Base-by-base conservation (phyloP, 2,329 filamentous ascomycete species). In the Teratosphaeria zuluensis region DNA sequence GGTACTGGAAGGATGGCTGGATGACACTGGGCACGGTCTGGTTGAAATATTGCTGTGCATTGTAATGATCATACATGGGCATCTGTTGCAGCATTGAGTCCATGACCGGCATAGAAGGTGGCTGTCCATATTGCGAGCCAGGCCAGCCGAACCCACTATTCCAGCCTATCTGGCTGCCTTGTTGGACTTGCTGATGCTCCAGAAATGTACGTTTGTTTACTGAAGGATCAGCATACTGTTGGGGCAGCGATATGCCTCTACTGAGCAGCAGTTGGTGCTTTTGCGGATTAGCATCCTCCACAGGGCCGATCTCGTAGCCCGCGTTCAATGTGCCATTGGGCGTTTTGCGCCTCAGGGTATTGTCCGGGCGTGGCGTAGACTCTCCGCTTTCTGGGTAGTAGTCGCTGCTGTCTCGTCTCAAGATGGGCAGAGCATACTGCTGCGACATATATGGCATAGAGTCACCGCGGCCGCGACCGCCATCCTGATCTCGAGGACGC, bases 271-370 rank as follows among this genome's bases (percentile, higher is more conserved):
- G 79, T 70, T 96, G 84, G 70, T 96, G 91, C 74, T 96, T 96
- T 1, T 86, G 85, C 33, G 65, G 67, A 32, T 66, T 64, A 19
- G 60, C 33, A 21, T 66, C 64, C 42, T 69, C 67, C 11, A 63
- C 64, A 4, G 89, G 89, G 33, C 89, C 90, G 16, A 35, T 46
- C 79, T 97, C 92, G 69, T 96, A 96, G 11, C 90, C 91, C 57
- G 89, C 90, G 64, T 92, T 87, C 61, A 97, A 82, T 42, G 91
- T 96, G n/a, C 92, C 94, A 69, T 87, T 92, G 4, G 92, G 94
- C 8, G 92, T 97, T 74, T 97, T 97, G 64, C 92, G 84, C 64
- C 92, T 85, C 58, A 96, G 79, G 66, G 90, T 88, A 72, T 95
- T 86, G 72, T 96, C 90, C 57, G 73, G 72, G 6, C 65, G 63